Evolutionary conservation across 192 early-diverging fungal genomes (phyloP).

Genomic region (Umbelopsis sp.): DNA sequence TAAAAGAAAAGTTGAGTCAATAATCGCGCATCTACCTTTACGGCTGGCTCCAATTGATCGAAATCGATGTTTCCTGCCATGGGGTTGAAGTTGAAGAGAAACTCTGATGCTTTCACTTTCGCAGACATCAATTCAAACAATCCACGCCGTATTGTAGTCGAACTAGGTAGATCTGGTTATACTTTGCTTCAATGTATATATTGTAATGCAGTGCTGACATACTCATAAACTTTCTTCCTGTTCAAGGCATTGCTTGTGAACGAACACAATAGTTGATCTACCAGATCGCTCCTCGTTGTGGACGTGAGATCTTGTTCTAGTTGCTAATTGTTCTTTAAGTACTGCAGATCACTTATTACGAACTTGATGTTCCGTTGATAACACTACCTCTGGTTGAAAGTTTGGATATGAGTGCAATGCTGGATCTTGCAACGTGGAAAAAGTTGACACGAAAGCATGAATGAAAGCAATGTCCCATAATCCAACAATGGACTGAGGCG

Average conservation of each 20-base stretch:
- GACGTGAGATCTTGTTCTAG: conserved; percentile 23
- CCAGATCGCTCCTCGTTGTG: conserved; percentile 16
- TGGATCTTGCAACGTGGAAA: conserved; percentile 3
- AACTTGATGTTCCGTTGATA: background rate
- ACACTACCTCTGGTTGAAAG: conserved; percentile 26
- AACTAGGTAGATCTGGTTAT: background rate
- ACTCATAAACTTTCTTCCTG: conserved; percentile 32
- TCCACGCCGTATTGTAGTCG: background rate
- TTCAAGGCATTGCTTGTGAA: conserved; percentile 29
- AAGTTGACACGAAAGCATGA: conserved; percentile 27
- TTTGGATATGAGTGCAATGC: conserved; percentile 11
- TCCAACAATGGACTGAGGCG: background rate
- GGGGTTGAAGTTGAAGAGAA: conserved; percentile 33
- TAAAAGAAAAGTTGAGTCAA: too few species aligned
- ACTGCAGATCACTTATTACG: background rate
- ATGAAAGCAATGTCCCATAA: conserved; percentile 37
- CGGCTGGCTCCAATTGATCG: conserved; percentile 12
- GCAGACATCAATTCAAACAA: conserved; percentile 23
- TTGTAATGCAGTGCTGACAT: background rate
- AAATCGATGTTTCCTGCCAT: conserved; percentile 18
- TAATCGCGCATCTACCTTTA: conserved; percentile 27
- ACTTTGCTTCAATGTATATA: background rate
- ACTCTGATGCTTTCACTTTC: conserved; percentile 26
- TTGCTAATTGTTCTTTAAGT: conserved; percentile 9
- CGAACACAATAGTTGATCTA: conserved; percentile 24